phyloP scores from a whole-genome alignment of 768 basidiomycete species.

The Auriscalpium orientale region DNA sequence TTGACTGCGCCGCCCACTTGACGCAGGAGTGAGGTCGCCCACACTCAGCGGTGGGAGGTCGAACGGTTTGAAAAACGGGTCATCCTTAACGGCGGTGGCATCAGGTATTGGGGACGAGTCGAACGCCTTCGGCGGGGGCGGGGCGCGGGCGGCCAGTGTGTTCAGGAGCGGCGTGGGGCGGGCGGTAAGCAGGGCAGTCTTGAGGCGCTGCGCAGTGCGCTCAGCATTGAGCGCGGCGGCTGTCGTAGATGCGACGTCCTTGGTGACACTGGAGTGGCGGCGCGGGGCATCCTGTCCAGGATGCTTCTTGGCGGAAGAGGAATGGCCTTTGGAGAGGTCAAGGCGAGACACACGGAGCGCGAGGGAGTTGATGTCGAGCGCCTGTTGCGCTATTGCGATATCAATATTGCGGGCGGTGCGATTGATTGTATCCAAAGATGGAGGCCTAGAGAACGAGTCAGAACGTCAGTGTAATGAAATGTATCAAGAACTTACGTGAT shows the following conservation, averaged over 20 bases:
- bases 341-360: conserved; percentile 46
- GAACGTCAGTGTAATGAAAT: background rate
- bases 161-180: conserved; percentile 66
- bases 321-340: conserved; percentile 32
- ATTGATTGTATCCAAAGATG: conserved; percentile 78
- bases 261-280: conserved; percentile 31
- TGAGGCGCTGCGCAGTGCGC: conserved; percentile 61
- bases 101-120: background rate
- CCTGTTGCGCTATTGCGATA: conserved; percentile 55
- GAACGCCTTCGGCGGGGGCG: conserved; percentile 21
- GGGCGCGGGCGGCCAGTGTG: conserved; percentile 33
- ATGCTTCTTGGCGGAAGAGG: conserved; percentile 21
- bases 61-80: conserved; percentile 3
- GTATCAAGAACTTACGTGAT: conserved; percentile 1
- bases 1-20: background rate
- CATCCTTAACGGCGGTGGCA: conserved; percentile 2
- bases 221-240: conserved; percentile 81
- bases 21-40: background rate
- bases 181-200: conserved; percentile 52
- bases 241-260: conserved; percentile 64
- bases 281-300: conserved; percentile 1
- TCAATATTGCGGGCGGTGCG: conserved; percentile 85
- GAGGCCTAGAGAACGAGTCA: conserved; percentile 43
- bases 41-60: background rate
- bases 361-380: conserved; percentile 44